Percentiles rank a stretch among this genome's conserved stretches.
Conservation (phyloP, 1,284 basidiomycete species). For the Fistulinella cinereoalba region DNA sequence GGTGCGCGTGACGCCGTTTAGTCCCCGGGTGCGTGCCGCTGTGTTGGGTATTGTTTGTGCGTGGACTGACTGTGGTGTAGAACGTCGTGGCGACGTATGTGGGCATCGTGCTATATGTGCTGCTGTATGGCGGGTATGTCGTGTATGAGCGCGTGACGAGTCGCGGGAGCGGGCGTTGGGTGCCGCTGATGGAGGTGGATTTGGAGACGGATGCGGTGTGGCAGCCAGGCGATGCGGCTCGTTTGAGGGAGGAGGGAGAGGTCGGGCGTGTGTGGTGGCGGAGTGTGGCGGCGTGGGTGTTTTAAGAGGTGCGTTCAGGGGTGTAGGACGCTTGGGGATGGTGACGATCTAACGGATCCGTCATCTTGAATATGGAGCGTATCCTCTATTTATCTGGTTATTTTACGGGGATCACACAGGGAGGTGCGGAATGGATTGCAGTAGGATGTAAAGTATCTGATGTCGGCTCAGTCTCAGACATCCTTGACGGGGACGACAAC, state of each 20-base stretch:
- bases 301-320: too few relatives aligned
- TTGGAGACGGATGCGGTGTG: conserved; percentile 50
- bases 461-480: too few relatives aligned
- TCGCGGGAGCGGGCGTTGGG: background rate
- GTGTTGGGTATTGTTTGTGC: background rate
- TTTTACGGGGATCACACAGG: too few relatives aligned
- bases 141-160: conserved; percentile 29
- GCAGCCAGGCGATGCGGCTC: conserved; percentile 40
- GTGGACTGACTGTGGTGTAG: conserved; percentile 15
- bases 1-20: conserved; percentile 35
- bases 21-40: conserved; percentile 29
- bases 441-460: too few relatives aligned
- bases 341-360: too few relatives aligned
- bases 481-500: too few relatives aligned
- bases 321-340: too few relatives aligned
- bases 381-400: too few relatives aligned
- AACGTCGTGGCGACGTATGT: conserved; percentile 44
- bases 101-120: conserved; percentile 37
- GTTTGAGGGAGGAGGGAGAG: conserved; percentile 35
- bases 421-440: too few relatives aligned
- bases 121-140: conserved; percentile 37
- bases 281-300: too few relatives aligned
- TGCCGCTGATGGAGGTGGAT: conserved; percentile 33
- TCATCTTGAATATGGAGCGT: too few relatives aligned
- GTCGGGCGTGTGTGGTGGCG: too few relatives aligned